Evolutionary conservation across 2,329 filamentous ascomycete genomes (phyloP).

Genomic region (Alternaria triticimaculans): DNA sequence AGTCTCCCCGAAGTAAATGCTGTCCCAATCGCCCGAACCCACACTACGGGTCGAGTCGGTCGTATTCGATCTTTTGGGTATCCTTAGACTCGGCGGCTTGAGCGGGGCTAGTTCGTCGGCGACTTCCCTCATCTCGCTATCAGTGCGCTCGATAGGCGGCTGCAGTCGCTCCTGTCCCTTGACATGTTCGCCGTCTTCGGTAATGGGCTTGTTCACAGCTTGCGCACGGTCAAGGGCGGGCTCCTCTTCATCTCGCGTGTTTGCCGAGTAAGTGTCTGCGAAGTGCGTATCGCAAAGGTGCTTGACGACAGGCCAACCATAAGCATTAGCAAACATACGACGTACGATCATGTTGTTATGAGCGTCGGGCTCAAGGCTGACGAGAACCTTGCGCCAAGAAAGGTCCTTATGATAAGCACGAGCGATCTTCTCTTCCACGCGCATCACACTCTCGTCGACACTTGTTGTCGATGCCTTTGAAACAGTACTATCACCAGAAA

Average conservation of each 20-base stretch:
- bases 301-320: constrained; percentile 96
- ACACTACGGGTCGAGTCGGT: constrained; percentile 41
- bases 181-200: constrained; percentile 70
- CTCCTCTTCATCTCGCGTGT: constrained; percentile 72
- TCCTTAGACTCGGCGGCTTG: constrained; percentile 29
- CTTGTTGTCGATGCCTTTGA: constrained; percentile 34
- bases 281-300: constrained; percentile 96
- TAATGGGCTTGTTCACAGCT: constrained; percentile 62
- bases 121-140: constrained; percentile 58
- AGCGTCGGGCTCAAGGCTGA: constrained; percentile 92
- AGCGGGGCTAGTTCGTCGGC: constrained; percentile 49
- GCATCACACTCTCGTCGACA: constrained; percentile 69
- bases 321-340: constrained; percentile 95
- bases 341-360: constrained; percentile 99
- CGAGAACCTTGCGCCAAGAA: constrained; percentile 95
- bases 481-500: constrained; percentile 46
- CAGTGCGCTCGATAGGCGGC: constrained; percentile 50
- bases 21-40: constrained; percentile 57
- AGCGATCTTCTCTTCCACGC: constrained; percentile 97
- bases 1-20: constrained; percentile 56
- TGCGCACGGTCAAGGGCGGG: constrained; percentile 72
- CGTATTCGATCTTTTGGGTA: constrained; percentile 32
- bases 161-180: constrained; percentile 52
- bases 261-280: constrained; percentile 72
- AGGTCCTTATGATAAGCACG: constrained; percentile 90